Evolutionary conservation across 176 grass and related monocot genomes (phyloP).

Genomic region (Zizania latifolia): DNA sequence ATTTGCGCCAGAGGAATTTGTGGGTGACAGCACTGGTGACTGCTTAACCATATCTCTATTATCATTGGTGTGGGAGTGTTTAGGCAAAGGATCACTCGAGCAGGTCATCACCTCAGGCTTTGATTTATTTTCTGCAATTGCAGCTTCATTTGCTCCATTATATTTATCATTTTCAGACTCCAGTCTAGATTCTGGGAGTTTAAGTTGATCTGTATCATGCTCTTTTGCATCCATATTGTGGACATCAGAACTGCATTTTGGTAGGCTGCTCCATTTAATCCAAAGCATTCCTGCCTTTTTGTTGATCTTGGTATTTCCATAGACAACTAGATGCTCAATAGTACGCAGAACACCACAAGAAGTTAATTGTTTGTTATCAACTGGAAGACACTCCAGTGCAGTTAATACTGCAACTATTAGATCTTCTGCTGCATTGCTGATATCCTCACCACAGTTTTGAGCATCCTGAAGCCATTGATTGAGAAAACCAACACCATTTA

Average conservation of each 20-base stretch:
- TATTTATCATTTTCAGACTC: not conserved
- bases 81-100: not conserved
- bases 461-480: constrained; percentile 60
- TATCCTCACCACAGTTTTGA: constrained; percentile 30
- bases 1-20: constrained; percentile 25
- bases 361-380: constrained; percentile 19
- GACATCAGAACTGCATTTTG: not conserved
- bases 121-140: constrained; percentile 8
- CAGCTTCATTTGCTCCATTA: not conserved
- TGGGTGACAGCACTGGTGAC: not conserved
- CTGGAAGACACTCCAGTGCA: constrained; percentile 41
- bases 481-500: constrained; percentile 56
- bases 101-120: constrained; percentile 8
- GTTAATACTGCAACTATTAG: constrained; percentile 39
- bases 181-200: constrained; percentile 3
- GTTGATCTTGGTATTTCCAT: constrained; percentile 37
- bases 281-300: constrained; percentile 43
- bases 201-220: not conserved
- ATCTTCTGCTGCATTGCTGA: constrained; percentile 30
- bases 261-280: constrained; percentile 38
- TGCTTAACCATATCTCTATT: constrained; percentile 29
- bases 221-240: constrained; percentile 8
- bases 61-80: constrained; percentile 17
- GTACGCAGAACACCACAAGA: constrained; percentile 36
- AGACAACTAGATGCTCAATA: constrained; percentile 39